A percentile compares a stretch with the other conserved stretches of the same genome.
Evolutionary conservation across 164 flowering plant species (phyloP).

Genomic region (Chimonanthus praecox): DNA sequence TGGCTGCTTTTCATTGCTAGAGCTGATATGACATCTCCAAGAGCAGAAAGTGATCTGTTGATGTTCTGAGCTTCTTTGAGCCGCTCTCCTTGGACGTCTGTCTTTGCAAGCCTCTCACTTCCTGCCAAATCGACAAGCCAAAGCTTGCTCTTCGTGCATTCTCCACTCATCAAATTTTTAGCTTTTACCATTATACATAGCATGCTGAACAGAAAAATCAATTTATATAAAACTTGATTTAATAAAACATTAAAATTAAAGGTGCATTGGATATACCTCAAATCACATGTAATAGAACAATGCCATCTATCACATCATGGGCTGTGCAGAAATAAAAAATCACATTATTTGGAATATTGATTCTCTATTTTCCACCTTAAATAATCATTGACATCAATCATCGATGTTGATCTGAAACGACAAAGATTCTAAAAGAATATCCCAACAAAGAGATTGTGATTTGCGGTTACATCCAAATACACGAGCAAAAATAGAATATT

Average conservation of each 20-base stretch:
- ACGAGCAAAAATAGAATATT: not conserved
- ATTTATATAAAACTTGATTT: not conserved
- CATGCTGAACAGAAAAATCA: slow-evolving; percentile 43
- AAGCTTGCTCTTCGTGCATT: slow-evolving; percentile 85
- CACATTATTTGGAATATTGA: not conserved
- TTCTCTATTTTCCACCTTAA: not conserved
- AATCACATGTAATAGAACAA: not conserved
- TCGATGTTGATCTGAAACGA: not conserved
- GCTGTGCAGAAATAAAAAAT: not conserved
- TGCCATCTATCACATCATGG: not conserved
- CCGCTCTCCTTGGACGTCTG: slow-evolving; percentile 82
- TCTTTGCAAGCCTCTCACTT: slow-evolving; percentile 84
- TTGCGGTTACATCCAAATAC: not conserved
- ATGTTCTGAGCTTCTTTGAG: slow-evolving; percentile 92
- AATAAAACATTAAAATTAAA: not conserved
- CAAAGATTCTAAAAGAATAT: too few species aligned
- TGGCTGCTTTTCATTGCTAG: slow-evolving; percentile 80
- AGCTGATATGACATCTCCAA: slow-evolving; percentile 88
- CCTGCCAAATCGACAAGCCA: slow-evolving; percentile 96
- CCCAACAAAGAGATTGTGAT: too few species aligned
- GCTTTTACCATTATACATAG: slow-evolving; percentile 69
- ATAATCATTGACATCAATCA: not conserved
- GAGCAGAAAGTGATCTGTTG: slow-evolving; percentile 83
- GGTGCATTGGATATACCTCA: not conserved
- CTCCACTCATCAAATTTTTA: slow-evolving; percentile 69